Percentiles rank a stretch among this genome's conserved stretches.
phyloP scores from a whole-genome alignment of 495 filamentous ascomycete genomes.

The Aspergillus baeticus region DNA sequence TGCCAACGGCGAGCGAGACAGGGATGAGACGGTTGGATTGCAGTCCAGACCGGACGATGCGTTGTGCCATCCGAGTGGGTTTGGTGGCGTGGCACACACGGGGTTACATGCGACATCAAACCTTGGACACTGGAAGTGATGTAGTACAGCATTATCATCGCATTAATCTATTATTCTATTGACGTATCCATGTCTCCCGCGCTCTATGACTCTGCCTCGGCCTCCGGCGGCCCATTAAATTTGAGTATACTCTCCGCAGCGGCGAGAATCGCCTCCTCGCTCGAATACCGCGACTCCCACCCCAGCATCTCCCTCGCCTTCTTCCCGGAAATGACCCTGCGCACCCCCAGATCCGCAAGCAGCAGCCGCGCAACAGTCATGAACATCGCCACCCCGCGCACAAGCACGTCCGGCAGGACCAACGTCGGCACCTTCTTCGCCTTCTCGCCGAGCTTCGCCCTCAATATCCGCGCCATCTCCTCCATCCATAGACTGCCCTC shows the following conservation, averaged over 20 bases:
- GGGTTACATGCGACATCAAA: too few relatives aligned
- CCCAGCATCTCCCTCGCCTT: background rate
- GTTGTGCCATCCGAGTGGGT: too few relatives aligned
- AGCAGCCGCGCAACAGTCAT: background rate
- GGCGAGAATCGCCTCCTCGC: background rate
- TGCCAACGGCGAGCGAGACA: too few relatives aligned
- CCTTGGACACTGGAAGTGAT: too few relatives aligned
- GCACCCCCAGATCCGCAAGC: background rate
- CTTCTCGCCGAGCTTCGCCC: background rate
- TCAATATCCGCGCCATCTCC: background rate
- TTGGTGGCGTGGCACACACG: too few relatives aligned
- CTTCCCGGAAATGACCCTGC: background rate
- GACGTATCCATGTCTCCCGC: too few relatives aligned
- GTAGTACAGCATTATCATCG: too few relatives aligned
- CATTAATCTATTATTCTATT: too few relatives aligned
- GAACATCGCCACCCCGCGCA: background rate
- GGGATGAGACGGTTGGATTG: too few relatives aligned
- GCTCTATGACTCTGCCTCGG: too few relatives aligned
- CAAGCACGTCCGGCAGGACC: background rate
- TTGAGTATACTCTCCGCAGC: background rate
- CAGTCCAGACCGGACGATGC: too few relatives aligned
- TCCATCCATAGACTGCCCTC: slow-evolving; percentile 1
- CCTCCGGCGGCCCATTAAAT: too few relatives aligned
- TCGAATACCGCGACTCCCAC: background rate
- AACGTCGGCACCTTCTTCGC: background rate